Evolutionary conservation across 2,329 filamentous ascomycete species (phyloP).

Genomic region (Colletotrichum lini): DNA sequence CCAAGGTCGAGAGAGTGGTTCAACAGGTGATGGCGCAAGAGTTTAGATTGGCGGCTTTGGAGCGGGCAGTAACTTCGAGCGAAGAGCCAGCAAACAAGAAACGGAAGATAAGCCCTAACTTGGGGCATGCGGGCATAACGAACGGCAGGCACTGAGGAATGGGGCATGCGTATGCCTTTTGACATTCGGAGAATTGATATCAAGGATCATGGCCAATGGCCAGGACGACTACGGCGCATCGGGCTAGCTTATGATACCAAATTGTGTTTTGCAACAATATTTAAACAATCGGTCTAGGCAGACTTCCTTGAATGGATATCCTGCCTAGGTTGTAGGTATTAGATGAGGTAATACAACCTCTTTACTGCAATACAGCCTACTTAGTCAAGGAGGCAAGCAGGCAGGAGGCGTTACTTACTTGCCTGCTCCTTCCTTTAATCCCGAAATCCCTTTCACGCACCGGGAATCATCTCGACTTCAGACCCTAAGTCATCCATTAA

Average conservation of each 20-base stretch:
- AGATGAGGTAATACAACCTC: too few relatives aligned
- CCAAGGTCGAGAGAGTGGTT: slow-evolving; percentile 20
- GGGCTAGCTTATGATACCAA: slow-evolving; percentile 27
- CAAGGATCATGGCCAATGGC: not conserved
- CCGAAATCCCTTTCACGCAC: too few relatives aligned
- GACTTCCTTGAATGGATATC: not conserved
- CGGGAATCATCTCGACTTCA: too few relatives aligned
- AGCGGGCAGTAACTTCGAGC: slow-evolving; percentile 5
- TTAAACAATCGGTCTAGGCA: not conserved
- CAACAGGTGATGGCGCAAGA: slow-evolving; percentile 34
- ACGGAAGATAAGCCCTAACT: slow-evolving; percentile 15
- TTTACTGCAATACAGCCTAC: too few relatives aligned
- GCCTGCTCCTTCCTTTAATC: too few relatives aligned
- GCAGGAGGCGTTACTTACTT: too few relatives aligned
- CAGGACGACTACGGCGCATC: slow-evolving; percentile 8
- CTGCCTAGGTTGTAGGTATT: not conserved
- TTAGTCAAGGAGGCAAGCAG: too few relatives aligned
- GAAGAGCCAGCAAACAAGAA: slow-evolving; percentile 34
- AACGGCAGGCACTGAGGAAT: slow-evolving; percentile 32
- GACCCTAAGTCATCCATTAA: too few relatives aligned
- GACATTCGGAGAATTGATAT: not conserved
- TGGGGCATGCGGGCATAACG: not conserved
- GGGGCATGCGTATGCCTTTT: slow-evolving; percentile 4
- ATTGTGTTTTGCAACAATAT: not conserved
- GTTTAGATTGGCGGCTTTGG: slow-evolving; percentile 11